Percentiles rank a stretch among this genome's conserved stretches.
These are phyloP conservation scores for Handroanthus guayacan DNA, from an alignment of 257 asterid species.

Conservation along the genomic window DNA sequence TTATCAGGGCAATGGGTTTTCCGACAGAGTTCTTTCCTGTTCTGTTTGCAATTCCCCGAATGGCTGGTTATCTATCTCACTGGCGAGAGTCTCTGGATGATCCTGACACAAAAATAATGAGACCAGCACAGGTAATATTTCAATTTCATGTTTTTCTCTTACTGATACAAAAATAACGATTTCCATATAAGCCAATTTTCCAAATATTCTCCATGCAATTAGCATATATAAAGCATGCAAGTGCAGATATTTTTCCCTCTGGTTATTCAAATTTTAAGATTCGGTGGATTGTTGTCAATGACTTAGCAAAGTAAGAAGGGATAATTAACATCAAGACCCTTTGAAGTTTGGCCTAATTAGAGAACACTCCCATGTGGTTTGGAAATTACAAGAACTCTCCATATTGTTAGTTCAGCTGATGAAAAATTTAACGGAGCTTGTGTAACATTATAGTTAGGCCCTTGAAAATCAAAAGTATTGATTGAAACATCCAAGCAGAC, in stretches of 20 bases:
- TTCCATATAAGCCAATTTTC: background rate
- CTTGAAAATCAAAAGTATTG: too few species aligned
- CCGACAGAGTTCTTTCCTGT: constrained; percentile 98
- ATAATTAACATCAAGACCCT: too few species aligned
- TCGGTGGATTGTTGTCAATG: background rate
- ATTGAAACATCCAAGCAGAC: too few species aligned
- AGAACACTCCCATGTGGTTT: too few species aligned
- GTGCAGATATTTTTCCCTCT: background rate
- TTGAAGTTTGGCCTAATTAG: too few species aligned
- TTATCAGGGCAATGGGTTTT: constrained; percentile 91
- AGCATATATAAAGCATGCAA: background rate
- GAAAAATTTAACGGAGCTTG: too few species aligned
- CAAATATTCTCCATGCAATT: background rate
- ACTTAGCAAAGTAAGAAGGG: background rate
- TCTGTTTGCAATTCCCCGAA: constrained; percentile 91
- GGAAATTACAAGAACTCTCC: too few species aligned
- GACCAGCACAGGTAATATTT: constrained; percentile 87
- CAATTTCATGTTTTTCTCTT: background rate
- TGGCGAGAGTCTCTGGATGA: constrained; percentile 97
- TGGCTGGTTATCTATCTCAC: constrained; percentile 98
- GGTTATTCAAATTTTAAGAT: background rate
- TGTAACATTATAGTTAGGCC: too few species aligned
- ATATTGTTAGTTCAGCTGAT: too few species aligned
- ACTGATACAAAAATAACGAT: background rate
- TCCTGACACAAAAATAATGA: constrained; percentile 93